Base-by-base conservation (phyloP, 2,329 filamentous ascomycete species). In the Talaromyces piceae region DNA sequence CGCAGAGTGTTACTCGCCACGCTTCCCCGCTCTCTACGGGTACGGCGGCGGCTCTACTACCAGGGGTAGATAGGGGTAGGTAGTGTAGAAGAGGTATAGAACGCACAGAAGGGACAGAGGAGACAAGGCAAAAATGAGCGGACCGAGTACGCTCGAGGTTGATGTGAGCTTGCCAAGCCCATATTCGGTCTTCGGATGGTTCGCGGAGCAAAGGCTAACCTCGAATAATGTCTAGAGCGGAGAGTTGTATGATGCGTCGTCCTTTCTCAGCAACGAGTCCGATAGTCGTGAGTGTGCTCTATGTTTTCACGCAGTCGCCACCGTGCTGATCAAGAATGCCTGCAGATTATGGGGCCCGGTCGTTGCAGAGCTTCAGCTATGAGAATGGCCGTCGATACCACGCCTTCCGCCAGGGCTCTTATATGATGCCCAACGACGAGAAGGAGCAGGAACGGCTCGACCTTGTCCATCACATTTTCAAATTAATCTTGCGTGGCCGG, bases 381-480 rank as follows among this genome's bases (percentile, higher is more conserved):
- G 56, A 56, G 26, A 56, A 59, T 41, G 57, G 58, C 41, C 56
- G 56, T 18, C 50, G 52, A 11, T 59, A 57, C 45, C 58, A 60
- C 31, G 39, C 52, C n/a, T 60, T 57, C 49, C 54, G 55, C 50
- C 52, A 57, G 39, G 56, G 58, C 44, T 47, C 47, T 9, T 55
- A 55, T 20, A 41, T 61, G 41, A 53, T 59, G 41, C 58, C 58
- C 43, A 61, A 61, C 44, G 59, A 61, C 37, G 58, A 61, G 31
- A 55, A 46, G 43, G 59, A 61, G 47, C 58, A 61, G 49, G 57
- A 61, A 28, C 57, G 59, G 46, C 53, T 61, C 5, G 59, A 61
- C 39, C 33, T 56, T 3, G 49, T 50, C 8, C 56, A 57, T 26
- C 45, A 53, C 18, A 53, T 55, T 9, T 53, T 53, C 39, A 47